Evolutionary conservation across 805 yeast genomes (phyloP).

Genomic region (Candida stauntonica): DNA sequence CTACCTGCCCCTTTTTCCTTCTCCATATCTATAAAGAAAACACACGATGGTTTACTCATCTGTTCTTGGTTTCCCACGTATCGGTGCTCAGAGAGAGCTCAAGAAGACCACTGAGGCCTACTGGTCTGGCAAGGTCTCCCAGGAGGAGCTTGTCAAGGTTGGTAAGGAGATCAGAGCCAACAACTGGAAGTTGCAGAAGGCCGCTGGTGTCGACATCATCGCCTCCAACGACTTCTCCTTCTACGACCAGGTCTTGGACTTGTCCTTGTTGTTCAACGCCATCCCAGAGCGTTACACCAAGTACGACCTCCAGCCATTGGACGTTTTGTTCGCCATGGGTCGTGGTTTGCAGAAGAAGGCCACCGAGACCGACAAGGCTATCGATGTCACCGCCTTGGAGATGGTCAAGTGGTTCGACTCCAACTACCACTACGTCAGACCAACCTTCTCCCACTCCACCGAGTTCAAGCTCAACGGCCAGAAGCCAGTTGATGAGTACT

Average conservation of each 20-base stretch:
- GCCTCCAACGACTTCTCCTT: constrained; percentile 97
- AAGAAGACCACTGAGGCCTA: constrained; percentile 98
- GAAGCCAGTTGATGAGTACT: constrained; percentile 95
- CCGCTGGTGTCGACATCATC: constrained; percentile 94
- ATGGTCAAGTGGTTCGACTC: constrained; percentile 99
- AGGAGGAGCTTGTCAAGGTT: constrained; percentile 81
- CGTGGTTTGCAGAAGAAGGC: constrained; percentile 99
- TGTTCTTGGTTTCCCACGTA: constrained; percentile 99
- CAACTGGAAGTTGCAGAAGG: constrained; percentile 98
- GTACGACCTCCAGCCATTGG: constrained; percentile 82
- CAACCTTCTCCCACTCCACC: constrained; percentile 94
- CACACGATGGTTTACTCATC: constrained; percentile 86
- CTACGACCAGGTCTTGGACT: constrained; percentile 96
- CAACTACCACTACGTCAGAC: constrained; percentile 99
- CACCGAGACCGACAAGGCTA: constrained; percentile 79
- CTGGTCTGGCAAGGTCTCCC: constrained; percentile 92
- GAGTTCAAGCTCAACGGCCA: constrained; percentile 93
- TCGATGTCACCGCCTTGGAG: constrained; percentile 97
- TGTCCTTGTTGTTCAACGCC: constrained; percentile 88
- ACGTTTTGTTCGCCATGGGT: constrained; percentile 98
- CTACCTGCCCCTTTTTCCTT: neutral
- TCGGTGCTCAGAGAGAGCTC: constrained; percentile 98
- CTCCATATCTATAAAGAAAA: neutral
- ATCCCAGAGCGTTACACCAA: constrained; percentile 96
- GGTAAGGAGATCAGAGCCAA: constrained; percentile 93